Base-by-base conservation (phyloP, 2,329 filamentous ascomycete genomes). In the Elsinoe batatas region DNA sequence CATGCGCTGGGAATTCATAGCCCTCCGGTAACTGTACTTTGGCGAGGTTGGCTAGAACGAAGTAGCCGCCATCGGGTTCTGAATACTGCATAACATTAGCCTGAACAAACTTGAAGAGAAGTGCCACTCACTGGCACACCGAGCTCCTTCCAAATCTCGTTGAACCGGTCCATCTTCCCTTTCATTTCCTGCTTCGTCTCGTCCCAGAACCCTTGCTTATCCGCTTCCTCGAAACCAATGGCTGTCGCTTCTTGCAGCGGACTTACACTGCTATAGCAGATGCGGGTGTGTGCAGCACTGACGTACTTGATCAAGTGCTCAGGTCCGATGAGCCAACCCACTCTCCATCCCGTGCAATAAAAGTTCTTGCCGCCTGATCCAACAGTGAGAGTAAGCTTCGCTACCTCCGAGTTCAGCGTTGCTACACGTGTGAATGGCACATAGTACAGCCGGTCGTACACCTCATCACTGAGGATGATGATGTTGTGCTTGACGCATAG, bases 331-430 rank as follows among this genome's bases (percentile, higher is more conserved):
- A 98, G 76, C 83, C 91, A 98, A 56, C 93, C 88, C 62, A 97
- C 91, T 57, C 93, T 84, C 93, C 93, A 98, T 47, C 93, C 93
- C 0, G 93, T 98, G 56, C 88, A 89, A 67, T 97, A 97, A 72
- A 98, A 98, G 76, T 93, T 94, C 79, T 98, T 98, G 64, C 93
- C 93, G 1, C 90, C 93, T 0, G 90, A 95, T 17, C 93, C 93
- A 30, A 98, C 93, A 0, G 93, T 97, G 49, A 98, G 73, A 3
- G 93, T 97, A 62, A 95, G 79, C 57, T 82, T 82, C 63, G 90
- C 90, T 53, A 97, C 83, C 69, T 96, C 90, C 0, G 91, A 90
- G 0, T 89, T 95, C 15, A 98, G 76, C 0, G 90, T 96, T 20
- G 88, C 88, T 56, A 97, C 85, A 63, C 93, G 82, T 0, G 91